Percentiles rank a stretch among this genome's conserved stretches.
Conservation (phyloP, 176 grass and related monocot species). For the Avena sativa region DNA sequence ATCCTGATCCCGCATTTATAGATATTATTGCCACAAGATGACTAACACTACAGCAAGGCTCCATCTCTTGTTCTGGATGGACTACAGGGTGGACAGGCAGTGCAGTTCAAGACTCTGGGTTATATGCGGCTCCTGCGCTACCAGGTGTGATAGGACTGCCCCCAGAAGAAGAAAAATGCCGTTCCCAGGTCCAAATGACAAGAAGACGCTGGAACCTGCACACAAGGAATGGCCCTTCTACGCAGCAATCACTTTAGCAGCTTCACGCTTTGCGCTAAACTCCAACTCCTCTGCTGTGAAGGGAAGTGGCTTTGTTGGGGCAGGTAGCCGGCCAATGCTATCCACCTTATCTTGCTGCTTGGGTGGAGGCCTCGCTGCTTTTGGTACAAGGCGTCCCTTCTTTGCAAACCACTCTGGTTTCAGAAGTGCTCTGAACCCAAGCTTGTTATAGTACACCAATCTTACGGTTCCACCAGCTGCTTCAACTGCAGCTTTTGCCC, state of each 20-base stretch:
- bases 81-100: not conserved
- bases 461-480: constrained; percentile 83
- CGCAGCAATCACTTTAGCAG: constrained; percentile 30
- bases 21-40: not conserved
- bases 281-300: constrained; percentile 65
- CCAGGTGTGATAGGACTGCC: not conserved
- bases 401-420: constrained; percentile 95
- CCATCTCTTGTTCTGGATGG: not conserved
- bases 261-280: constrained; percentile 49
- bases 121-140: not conserved
- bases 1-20: too few species aligned
- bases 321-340: constrained; percentile 83
- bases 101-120: not conserved
- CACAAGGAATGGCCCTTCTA: constrained; percentile 1
- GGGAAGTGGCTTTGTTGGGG: constrained; percentile 80
- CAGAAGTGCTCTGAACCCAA: constrained; percentile 85
- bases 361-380: constrained; percentile 80
- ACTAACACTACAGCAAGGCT: not conserved
- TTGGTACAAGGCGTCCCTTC: constrained; percentile 84
- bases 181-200: not conserved
- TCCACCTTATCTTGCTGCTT: constrained; percentile 86
- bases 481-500: constrained; percentile 84
- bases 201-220: not conserved
- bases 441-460: constrained; percentile 90
- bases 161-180: not conserved